A percentile compares a stretch with the other conserved stretches of the same genome.
Evolutionary conservation across 257 asterid genomes (phyloP).

Genomic region (Euphrasia confusa): DNA sequence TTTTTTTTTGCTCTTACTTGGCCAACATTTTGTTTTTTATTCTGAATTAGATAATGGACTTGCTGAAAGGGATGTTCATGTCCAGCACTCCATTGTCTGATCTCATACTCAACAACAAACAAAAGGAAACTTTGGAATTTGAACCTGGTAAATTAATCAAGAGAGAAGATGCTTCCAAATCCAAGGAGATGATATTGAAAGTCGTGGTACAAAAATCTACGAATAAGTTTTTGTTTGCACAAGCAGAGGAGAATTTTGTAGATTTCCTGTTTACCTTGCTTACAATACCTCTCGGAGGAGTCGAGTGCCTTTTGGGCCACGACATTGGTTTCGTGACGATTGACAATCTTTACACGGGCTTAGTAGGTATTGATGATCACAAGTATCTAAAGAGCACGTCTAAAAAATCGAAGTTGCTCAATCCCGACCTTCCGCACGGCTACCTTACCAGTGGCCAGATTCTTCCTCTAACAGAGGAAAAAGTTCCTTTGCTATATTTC

Average conservation of each 20-base stretch:
- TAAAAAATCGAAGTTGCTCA: background rate
- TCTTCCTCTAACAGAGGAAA: background rate
- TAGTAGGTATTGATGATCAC: background rate
- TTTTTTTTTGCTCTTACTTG: too few relatives aligned
- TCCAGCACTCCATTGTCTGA: background rate
- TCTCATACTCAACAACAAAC: background rate
- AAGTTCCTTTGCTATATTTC: background rate
- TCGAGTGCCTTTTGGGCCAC: background rate
- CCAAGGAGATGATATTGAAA: background rate
- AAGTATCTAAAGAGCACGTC: background rate
- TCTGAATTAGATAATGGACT: background rate
- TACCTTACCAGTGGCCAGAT: background rate
- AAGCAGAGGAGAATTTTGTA: background rate
- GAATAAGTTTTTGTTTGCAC: background rate
- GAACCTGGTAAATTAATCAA: background rate
- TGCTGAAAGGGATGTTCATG: background rate
- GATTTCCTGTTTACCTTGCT: background rate
- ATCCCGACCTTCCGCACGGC: background rate
- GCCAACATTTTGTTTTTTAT: too few relatives aligned
- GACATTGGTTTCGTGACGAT: background rate
- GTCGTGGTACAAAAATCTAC: background rate
- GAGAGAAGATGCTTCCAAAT: background rate
- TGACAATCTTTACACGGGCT: background rate
- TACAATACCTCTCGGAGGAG: background rate
- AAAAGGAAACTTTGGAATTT: background rate